phyloP scores from a whole-genome alignment of 2,329 filamentous ascomycete species.

The Fusarium foetens region DNA sequence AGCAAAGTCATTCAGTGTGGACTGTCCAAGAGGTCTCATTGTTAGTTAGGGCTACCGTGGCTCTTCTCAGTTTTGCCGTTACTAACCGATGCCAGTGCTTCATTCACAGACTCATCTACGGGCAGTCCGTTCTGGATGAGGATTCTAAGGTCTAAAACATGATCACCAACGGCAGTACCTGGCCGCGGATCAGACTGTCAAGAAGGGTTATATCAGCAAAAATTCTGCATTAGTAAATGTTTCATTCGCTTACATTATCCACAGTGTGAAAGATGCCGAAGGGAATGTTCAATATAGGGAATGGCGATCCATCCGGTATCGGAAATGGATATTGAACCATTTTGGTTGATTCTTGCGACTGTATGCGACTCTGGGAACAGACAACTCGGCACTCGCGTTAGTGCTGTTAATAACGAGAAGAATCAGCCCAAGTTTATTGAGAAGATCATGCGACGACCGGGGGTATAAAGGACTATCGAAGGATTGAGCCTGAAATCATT shows the following conservation, averaged over 20 bases:
- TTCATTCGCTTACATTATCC: not conserved
- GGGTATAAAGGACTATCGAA: accelerated
- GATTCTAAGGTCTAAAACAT: not conserved
- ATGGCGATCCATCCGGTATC: not conserved
- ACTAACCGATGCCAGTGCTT: not conserved
- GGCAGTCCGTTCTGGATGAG: not conserved
- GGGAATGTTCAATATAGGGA: not conserved
- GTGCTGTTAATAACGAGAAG: accelerated
- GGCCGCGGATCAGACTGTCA: not conserved
- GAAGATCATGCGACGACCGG: not conserved
- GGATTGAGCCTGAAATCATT: not conserved
- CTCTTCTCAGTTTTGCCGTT: accelerated
- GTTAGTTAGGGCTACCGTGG: accelerated
- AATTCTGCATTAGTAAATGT: accelerated
- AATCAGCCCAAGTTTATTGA: not conserved
- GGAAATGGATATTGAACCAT: not conserved
- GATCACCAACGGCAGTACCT: not conserved
- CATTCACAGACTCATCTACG: accelerated
- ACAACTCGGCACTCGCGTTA: not conserved
- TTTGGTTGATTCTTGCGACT: not conserved
- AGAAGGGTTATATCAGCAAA: not conserved
- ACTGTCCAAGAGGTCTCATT: accelerated
- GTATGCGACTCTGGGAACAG: no score
- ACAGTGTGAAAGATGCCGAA: not conserved
- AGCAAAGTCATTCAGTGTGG: not conserved